Conservation (phyloP, 2,329 filamentous ascomycete genomes). For the Neopestalotiopsis clavispora region DNA sequence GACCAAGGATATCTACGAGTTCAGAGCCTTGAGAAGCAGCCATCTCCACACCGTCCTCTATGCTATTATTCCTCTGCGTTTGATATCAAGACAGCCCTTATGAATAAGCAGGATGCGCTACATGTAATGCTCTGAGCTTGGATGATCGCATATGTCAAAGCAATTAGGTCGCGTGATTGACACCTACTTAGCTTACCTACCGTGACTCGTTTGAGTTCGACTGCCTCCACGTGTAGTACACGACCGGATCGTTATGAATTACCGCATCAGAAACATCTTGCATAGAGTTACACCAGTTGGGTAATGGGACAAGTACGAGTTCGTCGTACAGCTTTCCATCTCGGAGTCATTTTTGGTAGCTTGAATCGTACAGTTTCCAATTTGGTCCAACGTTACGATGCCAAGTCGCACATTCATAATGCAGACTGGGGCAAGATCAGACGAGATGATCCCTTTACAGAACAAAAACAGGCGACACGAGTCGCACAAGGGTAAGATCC, state of each 20-base stretch:
- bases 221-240: background rate
- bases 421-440: background rate
- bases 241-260: background rate
- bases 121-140: background rate
- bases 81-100: background rate
- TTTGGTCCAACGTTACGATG: background rate
- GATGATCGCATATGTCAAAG: background rate
- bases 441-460: background rate
- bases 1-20: no score
- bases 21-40: no score
- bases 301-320: background rate
- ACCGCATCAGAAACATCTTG: background rate
- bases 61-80: no score
- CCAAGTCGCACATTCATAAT: background rate
- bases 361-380: background rate
- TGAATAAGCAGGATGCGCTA: background rate
- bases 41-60: no score
- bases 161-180: background rate
- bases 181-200: background rate
- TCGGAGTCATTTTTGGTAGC: background rate
- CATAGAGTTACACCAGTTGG: background rate
- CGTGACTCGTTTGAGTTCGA: constrained; percentile 1
- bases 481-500: background rate
- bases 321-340: background rate
- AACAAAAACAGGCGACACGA: background rate